Base-by-base conservation (phyloP, 257 asterid genomes). In the Knoxia roxburghii region DNA sequence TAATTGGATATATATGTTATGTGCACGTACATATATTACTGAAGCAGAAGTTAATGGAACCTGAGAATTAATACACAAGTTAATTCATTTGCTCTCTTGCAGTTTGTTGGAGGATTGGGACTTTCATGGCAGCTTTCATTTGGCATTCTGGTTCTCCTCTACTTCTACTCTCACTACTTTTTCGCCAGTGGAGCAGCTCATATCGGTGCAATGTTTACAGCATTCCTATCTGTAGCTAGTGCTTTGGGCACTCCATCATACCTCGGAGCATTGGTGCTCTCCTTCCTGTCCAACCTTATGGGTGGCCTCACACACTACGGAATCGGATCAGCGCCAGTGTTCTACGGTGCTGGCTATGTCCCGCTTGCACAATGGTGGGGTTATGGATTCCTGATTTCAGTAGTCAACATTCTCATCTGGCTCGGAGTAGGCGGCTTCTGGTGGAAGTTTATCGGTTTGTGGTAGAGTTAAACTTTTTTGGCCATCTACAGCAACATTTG, bases 141-240 rank as follows among this genome's bases (percentile, higher is more conserved):
- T 6, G 99, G 97, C 75, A 87, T 94, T 56, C 95, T 94, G 15
- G 92, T 90, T 26, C 90, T 90, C 65, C 91, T 90, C 15, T 93
- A 93, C 91, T 93, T 93, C 86, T 93, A 93, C 62, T 90, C 99
- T 32, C 99, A 90, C 82, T 90, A 94, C 72, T 94, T 94, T 87
- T 94, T 94, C 23, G 99, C 97, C 8, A 94, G 99, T 46, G 97
- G 99, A 56, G 97, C 99, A 30, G 99, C 99, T 39, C 99, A 94
- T 52, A 94, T 94, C 0, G 99, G 97, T 20, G 99, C 99, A 69
- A 93, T 93, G 99, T 93, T 93, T 67, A 90, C 99, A 2, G 96
- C 99, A 29, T 90, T 93, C 85, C 72, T 93, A 43, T 93, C 99
- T 0, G 95, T 93, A 12, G 92, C 99, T 11, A 88, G 86, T 65